Evolutionary conservation across 2,329 filamentous ascomycete genomes (phyloP).

Genomic region (Colletotrichum costaricense): DNA sequence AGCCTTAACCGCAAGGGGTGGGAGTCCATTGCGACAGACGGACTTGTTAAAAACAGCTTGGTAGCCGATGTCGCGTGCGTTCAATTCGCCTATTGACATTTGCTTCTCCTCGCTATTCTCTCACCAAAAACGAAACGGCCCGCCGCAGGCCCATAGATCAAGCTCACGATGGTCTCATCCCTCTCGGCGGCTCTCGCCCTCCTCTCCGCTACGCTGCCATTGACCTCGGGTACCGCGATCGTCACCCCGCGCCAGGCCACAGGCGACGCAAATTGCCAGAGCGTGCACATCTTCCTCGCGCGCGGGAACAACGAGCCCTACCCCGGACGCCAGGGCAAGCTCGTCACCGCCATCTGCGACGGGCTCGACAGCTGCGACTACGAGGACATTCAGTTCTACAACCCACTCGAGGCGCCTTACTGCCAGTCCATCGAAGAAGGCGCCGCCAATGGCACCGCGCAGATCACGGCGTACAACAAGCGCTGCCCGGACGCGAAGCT

Average conservation of each 20-base stretch:
- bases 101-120: neutral
- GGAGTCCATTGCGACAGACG: too few species aligned
- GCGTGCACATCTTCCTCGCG: conserved; percentile 45
- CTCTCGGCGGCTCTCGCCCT: conserved; percentile 23
- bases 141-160: neutral
- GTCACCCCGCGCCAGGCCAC: conserved; percentile 15
- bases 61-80: neutral
- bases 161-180: conserved; percentile 15
- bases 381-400: conserved; percentile 47
- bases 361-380: conserved; percentile 44
- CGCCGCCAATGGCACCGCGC: conserved; percentile 45
- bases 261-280: conserved; percentile 37
- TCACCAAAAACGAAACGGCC: neutral
- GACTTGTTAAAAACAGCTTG: neutral
- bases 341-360: conserved; percentile 42
- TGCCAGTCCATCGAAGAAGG: conserved; percentile 51
- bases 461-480: conserved; percentile 53
- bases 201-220: neutral
- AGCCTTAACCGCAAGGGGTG: conserved; percentile 2
- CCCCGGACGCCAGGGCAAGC: conserved; percentile 43
- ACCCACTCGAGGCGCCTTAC: conserved; percentile 44
- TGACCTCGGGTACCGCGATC: conserved; percentile 18
- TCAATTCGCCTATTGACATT: too few species aligned
- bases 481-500: conserved; percentile 53
- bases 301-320: conserved; percentile 45